A percentile compares a stretch with the other conserved stretches of the same genome.
Conservation (phyloP, 495 filamentous ascomycete genomes). For the Aspergillus indologenus region DNA sequence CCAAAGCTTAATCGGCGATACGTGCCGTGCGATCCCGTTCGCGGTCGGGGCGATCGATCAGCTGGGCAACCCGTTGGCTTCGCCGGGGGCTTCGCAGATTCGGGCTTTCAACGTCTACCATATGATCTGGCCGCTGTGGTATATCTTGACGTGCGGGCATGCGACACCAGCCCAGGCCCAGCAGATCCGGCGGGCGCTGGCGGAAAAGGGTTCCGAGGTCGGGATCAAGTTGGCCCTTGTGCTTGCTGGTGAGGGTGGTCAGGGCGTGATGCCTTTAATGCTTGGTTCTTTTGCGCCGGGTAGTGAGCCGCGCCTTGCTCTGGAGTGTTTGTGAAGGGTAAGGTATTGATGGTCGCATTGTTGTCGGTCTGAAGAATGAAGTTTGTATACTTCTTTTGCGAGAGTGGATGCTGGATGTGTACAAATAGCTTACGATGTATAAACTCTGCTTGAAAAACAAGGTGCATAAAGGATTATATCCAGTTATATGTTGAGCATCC, state of each 20-base stretch:
- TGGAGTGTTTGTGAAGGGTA: neutral
- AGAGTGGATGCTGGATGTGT: neutral
- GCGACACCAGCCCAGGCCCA: conserved; percentile 31
- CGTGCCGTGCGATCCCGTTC: conserved; percentile 43
- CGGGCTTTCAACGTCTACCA: conserved; percentile 37
- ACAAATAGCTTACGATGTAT: too few species aligned
- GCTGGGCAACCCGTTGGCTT: conserved; percentile 27
- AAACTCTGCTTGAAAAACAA: too few species aligned
- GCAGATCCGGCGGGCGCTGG: conserved; percentile 30
- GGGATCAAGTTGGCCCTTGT: conserved; percentile 41
- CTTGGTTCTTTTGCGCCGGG: neutral
- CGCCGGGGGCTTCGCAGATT: conserved; percentile 16
- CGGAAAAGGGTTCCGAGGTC: conserved; percentile 29
- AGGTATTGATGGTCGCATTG: neutral
- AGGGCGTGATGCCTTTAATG: neutral
- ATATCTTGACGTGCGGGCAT: conserved; percentile 35
- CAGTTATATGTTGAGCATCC: too few species aligned
- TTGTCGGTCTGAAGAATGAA: too few species aligned
- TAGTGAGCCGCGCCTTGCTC: neutral
- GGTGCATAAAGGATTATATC: too few species aligned
- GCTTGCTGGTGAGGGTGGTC: conserved; percentile 29
- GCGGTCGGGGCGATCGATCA: conserved; percentile 37
- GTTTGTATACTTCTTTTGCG: too few species aligned
- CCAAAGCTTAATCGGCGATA: conserved; percentile 40
- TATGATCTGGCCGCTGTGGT: conserved; percentile 46